Evolutionary conservation across 306 rosid species (phyloP), one percentile per base, ranked within the genome.

Genomic region (Cicer cuneatum): DNA sequence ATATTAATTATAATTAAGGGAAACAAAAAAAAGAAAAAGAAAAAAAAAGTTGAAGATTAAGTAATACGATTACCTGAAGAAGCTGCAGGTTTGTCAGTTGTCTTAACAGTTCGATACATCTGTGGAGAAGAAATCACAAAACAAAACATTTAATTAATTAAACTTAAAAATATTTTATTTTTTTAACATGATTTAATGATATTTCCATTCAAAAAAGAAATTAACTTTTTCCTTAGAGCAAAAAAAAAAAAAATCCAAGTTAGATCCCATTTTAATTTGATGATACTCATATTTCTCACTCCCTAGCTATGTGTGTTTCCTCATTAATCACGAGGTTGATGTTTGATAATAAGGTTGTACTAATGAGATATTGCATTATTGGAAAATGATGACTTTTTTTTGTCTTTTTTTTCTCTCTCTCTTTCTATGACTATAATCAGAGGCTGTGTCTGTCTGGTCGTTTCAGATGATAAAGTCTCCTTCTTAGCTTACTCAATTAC

Each of bases 71-170:
- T 90, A 93, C 98, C 98, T 82, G 98, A 89, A 60, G 97, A 93
- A 74, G 93, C 93, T 7, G 93, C 90, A 82, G 98, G 93, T 54
- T 87, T 93, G 93, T 89, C 97, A 83, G 98, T 90, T 59, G 97
- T 90, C 85, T 90, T 93, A 76, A 93, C 97, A 79, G 98, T 93
- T 69, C 98, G 84, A 85, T 93, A 93, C 98, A 93, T 93, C 98
- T 93, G 88, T 51, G 69, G 74, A 64, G 0, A 18, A 18, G 10
- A 65, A 42, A 65, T 42, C 38, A 62, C 45, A 60, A 40, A 63
- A 33, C 24, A 49, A 60, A 69, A 40, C 58, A 47, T 1, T 10
- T 45, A 47, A 47, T 47, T 47, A 47, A 21, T 21, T 21, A 21
- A 1, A 21, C 24, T 21, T 21, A 21, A 1, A 21, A 21, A 21